Conservation (phyloP, 1,139 yeast species). For the Debaryomycetaceae sp. region DNA sequence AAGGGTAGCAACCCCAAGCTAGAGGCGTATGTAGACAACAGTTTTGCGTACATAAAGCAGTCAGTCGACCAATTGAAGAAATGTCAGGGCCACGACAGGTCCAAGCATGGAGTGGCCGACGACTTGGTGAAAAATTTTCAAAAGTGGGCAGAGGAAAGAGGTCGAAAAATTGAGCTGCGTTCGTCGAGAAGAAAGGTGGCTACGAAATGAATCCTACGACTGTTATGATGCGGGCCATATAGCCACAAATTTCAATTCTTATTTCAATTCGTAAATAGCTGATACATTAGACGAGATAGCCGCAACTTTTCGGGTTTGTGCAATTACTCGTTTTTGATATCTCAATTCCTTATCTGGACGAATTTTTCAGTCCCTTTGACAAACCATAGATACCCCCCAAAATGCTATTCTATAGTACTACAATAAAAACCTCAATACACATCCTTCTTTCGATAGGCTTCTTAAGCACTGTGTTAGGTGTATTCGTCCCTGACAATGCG, state of each 20-base stretch:
- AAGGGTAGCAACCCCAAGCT: slow-evolving; percentile 25
- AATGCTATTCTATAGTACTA: background rate
- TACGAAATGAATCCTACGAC: background rate
- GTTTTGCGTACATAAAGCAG: slow-evolving; percentile 27
- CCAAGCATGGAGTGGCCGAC: slow-evolving; percentile 38
- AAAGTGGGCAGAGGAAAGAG: slow-evolving; percentile 24
- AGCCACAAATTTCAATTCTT: background rate
- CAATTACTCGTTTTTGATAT: background rate
- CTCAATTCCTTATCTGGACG: background rate
- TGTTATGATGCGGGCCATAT: background rate
- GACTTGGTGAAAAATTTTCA: slow-evolving; percentile 31
- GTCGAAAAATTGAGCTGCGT: slow-evolving; percentile 8
- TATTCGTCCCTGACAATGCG: background rate
- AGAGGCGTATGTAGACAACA: slow-evolving; percentile 26
- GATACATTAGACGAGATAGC: background rate
- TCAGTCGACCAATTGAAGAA: slow-evolving; percentile 29
- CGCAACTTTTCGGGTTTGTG: background rate
- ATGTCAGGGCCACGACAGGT: slow-evolving; percentile 28
- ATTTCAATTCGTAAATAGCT: background rate
- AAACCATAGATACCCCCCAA: background rate
- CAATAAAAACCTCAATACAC: background rate
- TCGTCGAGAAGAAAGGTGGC: slow-evolving; percentile 1
- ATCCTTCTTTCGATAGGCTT: background rate
- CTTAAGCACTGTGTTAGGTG: background rate
- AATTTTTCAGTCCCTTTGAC: background rate